phyloP scores from a whole-genome alignment of 2,329 filamentous ascomycete genomes.

The Aspergillus sp. region DNA sequence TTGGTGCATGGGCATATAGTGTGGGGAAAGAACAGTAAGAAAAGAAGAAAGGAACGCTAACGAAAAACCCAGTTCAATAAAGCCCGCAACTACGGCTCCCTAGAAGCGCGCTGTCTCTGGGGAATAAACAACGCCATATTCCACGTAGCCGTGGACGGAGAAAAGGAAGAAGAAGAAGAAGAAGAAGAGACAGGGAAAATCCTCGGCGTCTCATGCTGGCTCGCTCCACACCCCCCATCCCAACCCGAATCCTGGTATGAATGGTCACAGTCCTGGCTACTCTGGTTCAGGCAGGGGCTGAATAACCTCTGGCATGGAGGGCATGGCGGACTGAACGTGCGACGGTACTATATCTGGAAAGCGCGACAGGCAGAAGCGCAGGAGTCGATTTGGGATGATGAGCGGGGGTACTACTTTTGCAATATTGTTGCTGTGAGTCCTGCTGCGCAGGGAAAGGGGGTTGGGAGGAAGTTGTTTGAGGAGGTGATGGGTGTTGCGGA shows the following conservation, averaged over 20 bases:
- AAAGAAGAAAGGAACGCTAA: neutral
- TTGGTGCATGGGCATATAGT: too few species aligned
- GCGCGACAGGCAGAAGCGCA: conserved; percentile 65
- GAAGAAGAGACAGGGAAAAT: conserved; percentile 42
- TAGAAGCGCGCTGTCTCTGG: conserved; percentile 67
- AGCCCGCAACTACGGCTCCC: conserved; percentile 60
- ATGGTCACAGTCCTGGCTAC: conserved; percentile 62
- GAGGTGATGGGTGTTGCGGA: conserved; percentile 66
- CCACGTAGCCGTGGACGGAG: conserved; percentile 65
- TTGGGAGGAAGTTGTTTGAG: conserved; percentile 65
- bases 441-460: conserved; percentile 63
- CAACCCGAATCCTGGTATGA: conserved; percentile 61
- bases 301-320: conserved; percentile 67
- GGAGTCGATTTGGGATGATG: conserved; percentile 63
- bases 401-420: conserved; percentile 72
- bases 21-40: neutral
- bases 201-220: conserved; percentile 74
- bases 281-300: conserved; percentile 63
- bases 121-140: conserved; percentile 72
- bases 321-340: conserved; percentile 64
- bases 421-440: conserved; percentile 75
- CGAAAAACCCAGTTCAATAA: conserved; percentile 53
- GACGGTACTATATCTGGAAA: conserved; percentile 75
- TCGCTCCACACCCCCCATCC: conserved; percentile 55
- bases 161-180: neutral